phyloP scores from a whole-genome alignment of 805 yeast genomes.

The Teunomyces funiuensis region DNA sequence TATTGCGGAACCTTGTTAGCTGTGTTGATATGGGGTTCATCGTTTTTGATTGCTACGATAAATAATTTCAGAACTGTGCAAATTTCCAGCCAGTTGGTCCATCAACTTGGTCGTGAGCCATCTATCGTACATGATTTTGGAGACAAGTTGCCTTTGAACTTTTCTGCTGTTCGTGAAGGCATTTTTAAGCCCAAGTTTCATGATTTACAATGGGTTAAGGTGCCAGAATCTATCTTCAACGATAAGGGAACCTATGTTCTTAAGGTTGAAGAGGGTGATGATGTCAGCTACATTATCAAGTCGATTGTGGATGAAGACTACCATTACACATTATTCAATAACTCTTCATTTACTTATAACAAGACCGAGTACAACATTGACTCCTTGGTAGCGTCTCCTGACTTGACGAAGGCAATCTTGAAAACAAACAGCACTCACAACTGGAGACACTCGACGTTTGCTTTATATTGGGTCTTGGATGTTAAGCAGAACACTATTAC shows the following conservation, averaged over 20 bases:
- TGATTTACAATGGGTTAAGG: conserved; percentile 69
- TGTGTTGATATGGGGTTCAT: conserved; percentile 38
- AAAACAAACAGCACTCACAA: conserved; percentile 61
- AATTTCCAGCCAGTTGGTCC: neutral
- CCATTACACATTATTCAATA: conserved; percentile 49
- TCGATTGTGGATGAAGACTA: conserved; percentile 48
- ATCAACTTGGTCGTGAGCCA: neutral
- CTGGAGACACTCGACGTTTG: conserved; percentile 53
- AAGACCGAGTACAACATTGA: conserved; percentile 48
- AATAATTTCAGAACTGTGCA: conserved; percentile 12
- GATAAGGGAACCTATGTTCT: conserved; percentile 69
- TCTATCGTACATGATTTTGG: conserved; percentile 7
- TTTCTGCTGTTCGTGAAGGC: conserved; percentile 47
- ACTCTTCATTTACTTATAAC: conserved; percentile 43
- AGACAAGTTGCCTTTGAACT: conserved; percentile 29
- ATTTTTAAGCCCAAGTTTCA: conserved; percentile 53
- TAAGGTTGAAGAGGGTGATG: conserved; percentile 36
- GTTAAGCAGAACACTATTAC: conserved; percentile 14
- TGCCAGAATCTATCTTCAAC: conserved; percentile 45
- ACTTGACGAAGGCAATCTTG: conserved; percentile 57
- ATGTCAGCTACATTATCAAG: conserved; percentile 53
- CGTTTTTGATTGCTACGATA: conserved; percentile 26
- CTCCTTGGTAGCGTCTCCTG: conserved; percentile 62
- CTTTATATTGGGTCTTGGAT: conserved; percentile 44
- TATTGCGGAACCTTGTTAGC: conserved; percentile 21